Percentiles rank a stretch among this genome's conserved stretches.
Evolutionary conservation across 495 filamentous ascomycete genomes (phyloP).

Genomic region (Trichodelitschia bisporula): DNA sequence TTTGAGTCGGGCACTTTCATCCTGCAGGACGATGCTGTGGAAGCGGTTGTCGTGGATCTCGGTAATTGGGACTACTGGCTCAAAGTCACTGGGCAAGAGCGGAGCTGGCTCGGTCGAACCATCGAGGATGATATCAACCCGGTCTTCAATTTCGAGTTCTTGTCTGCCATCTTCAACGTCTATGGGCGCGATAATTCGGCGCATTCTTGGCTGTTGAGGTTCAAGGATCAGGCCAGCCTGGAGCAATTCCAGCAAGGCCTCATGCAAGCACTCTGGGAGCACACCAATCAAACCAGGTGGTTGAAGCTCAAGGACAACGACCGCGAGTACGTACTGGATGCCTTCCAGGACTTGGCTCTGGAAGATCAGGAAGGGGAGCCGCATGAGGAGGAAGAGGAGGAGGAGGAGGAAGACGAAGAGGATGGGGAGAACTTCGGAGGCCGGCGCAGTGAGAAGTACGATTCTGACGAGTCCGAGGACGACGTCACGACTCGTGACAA

Average conservation of each 20-base stretch:
- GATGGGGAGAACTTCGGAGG: constrained; percentile 34
- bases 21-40: constrained; percentile 46
- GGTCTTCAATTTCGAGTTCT: constrained; percentile 94
- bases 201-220: constrained; percentile 87
- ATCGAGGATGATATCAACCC: constrained; percentile 83
- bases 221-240: constrained; percentile 55
- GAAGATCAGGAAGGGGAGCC: constrained; percentile 43
- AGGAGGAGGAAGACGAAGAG: constrained; percentile 38
- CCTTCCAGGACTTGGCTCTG: constrained; percentile 87
- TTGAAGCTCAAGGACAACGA: constrained; percentile 75
- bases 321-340: constrained; percentile 79
- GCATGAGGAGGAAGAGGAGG: constrained; percentile 35
- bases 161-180: constrained; percentile 97
- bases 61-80: constrained; percentile 94
- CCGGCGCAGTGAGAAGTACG: constrained; percentile 57
- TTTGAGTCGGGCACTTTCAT: constrained; percentile 64
- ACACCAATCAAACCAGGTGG: constrained; percentile 90
- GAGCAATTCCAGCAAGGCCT: constrained; percentile 83
- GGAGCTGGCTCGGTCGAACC: constrained; percentile 71
- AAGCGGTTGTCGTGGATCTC: constrained; percentile 60
- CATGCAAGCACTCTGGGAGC: constrained; percentile 92
- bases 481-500: constrained; percentile 45
- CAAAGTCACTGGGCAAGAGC: constrained; percentile 52
- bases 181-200: constrained; percentile 71
- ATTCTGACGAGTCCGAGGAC: constrained; percentile 77